These are phyloP conservation scores for Scalesia atractyloides DNA, from an alignment of 129 eudicot genomes.

Conservation along the genomic window DNA sequence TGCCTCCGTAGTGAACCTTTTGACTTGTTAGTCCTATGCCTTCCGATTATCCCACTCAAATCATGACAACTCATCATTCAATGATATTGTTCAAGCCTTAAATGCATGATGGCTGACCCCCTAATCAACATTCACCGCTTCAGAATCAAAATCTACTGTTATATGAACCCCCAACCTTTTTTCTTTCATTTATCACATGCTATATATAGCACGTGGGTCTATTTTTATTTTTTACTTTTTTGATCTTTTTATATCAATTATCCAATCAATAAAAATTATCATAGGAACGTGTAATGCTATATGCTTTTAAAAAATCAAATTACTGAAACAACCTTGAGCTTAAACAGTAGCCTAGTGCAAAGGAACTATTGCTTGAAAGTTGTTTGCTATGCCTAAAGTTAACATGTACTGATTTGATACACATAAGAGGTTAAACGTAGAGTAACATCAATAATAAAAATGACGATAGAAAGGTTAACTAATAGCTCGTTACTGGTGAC, in stretches of 20 bases:
- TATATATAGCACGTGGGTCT: slow-evolving; percentile 38
- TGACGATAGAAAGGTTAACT: neutral
- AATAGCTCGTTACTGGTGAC: neutral
- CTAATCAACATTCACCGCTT: slow-evolving; percentile 29
- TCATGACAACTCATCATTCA: slow-evolving; percentile 43
- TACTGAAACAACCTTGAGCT: slow-evolving; percentile 1
- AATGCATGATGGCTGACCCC: slow-evolving; percentile 44
- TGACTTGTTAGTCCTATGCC: slow-evolving; percentile 37
- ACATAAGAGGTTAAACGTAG: neutral
- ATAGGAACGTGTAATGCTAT: slow-evolving; percentile 22
- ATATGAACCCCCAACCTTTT: slow-evolving; percentile 27
- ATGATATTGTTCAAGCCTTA: slow-evolving; percentile 32
- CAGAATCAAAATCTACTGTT: slow-evolving; percentile 36
- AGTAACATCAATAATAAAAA: neutral
- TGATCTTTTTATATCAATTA: slow-evolving; percentile 5
- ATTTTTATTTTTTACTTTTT: neutral
- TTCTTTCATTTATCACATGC: slow-evolving; percentile 25
- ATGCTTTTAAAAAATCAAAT: slow-evolving; percentile 4
- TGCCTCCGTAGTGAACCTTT: slow-evolving; percentile 24
- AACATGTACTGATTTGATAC: neutral
- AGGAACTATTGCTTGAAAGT: no score
- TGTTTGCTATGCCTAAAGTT: no score
- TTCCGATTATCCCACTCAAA: slow-evolving; percentile 41
- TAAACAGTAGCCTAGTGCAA: neutral
- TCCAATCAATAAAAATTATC: slow-evolving; percentile 16